Percentiles rank a stretch among this genome's conserved stretches.
Evolutionary conservation across 2,329 filamentous ascomycete genomes (phyloP).

Genomic region (Magnaporthiopsis rhizophila): DNA sequence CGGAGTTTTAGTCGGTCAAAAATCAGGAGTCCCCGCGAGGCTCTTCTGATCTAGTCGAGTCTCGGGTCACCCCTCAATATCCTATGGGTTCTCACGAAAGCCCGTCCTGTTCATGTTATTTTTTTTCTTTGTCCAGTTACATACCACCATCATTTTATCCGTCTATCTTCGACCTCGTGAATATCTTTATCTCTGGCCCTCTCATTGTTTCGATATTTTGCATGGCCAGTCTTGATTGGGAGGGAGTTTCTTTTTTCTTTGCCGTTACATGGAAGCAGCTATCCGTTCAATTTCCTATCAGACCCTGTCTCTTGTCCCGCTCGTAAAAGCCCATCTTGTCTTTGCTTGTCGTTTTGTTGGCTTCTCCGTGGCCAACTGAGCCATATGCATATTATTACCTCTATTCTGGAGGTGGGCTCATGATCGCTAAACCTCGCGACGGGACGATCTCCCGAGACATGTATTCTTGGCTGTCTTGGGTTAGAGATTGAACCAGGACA

Average conservation of each 20-base stretch:
- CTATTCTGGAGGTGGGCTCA: not conserved
- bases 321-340: too few species aligned
- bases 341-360: not conserved
- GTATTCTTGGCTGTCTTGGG: not conserved
- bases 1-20: not conserved
- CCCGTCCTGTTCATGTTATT: not conserved
- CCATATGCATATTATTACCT: not conserved
- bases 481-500: not conserved
- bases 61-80: not conserved
- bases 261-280: not conserved
- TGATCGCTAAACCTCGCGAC: not conserved
- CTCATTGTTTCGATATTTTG: not conserved
- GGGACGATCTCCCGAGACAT: not conserved
- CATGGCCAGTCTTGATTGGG: not conserved
- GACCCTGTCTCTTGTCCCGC: not conserved
- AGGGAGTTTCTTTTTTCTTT: not conserved
- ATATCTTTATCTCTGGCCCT: not conserved
- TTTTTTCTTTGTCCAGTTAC: not conserved
- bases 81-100: not conserved
- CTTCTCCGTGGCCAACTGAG: not conserved
- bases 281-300: not conserved
- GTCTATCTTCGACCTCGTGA: not conserved
- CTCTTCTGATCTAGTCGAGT: not conserved
- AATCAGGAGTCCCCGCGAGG: not conserved
- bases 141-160: not conserved